phyloP scores from a whole-genome alignment of 1,284 basidiomycete species.

The Melampsora abietis-canadensis region DNA sequence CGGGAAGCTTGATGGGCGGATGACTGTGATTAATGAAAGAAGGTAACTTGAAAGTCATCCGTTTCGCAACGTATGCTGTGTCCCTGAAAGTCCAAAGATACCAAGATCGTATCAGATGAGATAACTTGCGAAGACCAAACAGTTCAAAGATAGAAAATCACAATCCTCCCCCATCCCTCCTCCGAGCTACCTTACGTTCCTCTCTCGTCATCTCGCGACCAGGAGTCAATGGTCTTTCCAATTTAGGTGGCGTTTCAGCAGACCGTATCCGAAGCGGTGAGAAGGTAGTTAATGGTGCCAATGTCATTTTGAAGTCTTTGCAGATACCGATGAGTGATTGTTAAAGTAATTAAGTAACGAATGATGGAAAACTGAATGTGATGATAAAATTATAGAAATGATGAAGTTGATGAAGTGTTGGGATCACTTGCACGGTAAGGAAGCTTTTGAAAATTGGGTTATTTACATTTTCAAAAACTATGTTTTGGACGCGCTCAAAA shows the following conservation, averaged over 20 bases:
- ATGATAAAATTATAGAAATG: too few species aligned
- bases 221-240: constrained; percentile 16
- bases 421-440: too few species aligned
- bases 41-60: constrained; percentile 32
- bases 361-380: too few species aligned
- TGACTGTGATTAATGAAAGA: not conserved
- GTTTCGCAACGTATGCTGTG: constrained; percentile 21
- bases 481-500: too few species aligned
- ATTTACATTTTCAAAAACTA: too few species aligned
- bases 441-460: too few species aligned
- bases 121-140: not conserved
- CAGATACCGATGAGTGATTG: too few species aligned
- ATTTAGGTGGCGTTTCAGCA: constrained; percentile 33
- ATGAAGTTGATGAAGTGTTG: too few species aligned
- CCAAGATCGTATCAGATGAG: not conserved
- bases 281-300: constrained; percentile 24
- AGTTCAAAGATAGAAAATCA: not conserved
- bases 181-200: constrained; percentile 32
- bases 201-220: constrained; percentile 33
- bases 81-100: constrained; percentile 10
- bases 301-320: not conserved
- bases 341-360: too few species aligned
- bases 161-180: constrained; percentile 23
- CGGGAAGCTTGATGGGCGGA: too few species aligned
- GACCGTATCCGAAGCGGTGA: constrained; percentile 33